Conservation (phyloP, 306 rosid genomes). For the Glycine latifolia region DNA sequence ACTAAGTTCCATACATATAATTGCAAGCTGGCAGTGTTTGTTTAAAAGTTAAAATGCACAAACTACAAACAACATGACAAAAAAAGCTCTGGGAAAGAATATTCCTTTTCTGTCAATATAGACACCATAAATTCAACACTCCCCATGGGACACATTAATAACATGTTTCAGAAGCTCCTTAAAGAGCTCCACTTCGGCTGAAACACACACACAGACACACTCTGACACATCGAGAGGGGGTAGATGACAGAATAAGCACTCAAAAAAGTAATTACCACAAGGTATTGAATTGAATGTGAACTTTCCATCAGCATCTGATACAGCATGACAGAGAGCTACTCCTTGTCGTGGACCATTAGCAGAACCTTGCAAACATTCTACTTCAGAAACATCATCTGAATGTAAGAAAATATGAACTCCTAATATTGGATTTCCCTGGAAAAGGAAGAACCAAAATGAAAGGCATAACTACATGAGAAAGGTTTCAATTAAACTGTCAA, state of each 20-base stretch:
- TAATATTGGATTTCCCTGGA: constrained; percentile 92
- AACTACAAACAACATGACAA: constrained; percentile 22
- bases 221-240: constrained; percentile 8
- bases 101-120: constrained; percentile 7
- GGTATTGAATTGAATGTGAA: constrained; percentile 84
- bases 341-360: constrained; percentile 66
- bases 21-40: background rate
- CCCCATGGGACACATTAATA: constrained; percentile 16
- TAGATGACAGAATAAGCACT: constrained; percentile 28
- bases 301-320: constrained; percentile 87
- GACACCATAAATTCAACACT: constrained; percentile 38
- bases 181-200: constrained; percentile 27
- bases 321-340: constrained; percentile 84
- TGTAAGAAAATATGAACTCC: constrained; percentile 89
- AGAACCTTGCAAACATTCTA: constrained; percentile 90
- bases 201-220: constrained; percentile 6
- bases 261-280: constrained; percentile 73
- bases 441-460: constrained; percentile 37
- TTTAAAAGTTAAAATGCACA: constrained; percentile 32
- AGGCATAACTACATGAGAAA: constrained; percentile 38
- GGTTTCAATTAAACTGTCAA: constrained; percentile 7
- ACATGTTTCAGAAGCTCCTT: constrained; percentile 9
- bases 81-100: constrained; percentile 26
- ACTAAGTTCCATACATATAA: constrained; percentile 34
- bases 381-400: constrained; percentile 85